These are phyloP conservation scores for Cladorrhinum sp. DNA, from an alignment of 2,329 filamentous ascomycete species.

Conservation along the genomic window DNA sequence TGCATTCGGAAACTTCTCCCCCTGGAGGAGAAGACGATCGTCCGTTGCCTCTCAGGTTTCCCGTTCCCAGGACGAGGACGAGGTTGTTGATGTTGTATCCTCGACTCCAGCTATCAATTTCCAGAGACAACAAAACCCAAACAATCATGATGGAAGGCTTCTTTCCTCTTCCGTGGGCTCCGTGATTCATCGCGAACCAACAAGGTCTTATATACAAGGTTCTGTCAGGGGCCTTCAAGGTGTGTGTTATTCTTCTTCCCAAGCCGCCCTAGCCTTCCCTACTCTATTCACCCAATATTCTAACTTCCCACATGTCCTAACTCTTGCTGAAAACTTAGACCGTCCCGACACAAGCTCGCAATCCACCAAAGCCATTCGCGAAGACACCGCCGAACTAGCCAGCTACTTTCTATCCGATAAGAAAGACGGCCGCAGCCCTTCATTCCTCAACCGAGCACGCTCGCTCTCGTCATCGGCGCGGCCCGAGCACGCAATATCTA, in stretches of 20 bases:
- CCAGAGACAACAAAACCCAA: conserved; percentile 17
- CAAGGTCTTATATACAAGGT: conserved; percentile 68
- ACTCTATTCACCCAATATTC: background rate
- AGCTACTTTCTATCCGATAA: conserved; percentile 73
- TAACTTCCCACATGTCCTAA: conserved; percentile 5
- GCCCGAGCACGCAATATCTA: conserved; percentile 26
- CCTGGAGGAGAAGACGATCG: conserved; percentile 20
- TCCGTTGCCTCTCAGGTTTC: conserved; percentile 27
- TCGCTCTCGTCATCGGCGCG: conserved; percentile 32
- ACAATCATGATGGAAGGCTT: conserved; percentile 29
- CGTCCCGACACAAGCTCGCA: background rate
- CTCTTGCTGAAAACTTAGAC: background rate
- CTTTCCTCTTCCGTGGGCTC: conserved; percentile 43
- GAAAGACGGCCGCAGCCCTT: conserved; percentile 42
- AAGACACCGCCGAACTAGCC: conserved; percentile 84
- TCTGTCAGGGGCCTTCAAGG: conserved; percentile 58
- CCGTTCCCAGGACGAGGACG: conserved; percentile 29
- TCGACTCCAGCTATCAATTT: conserved; percentile 18
- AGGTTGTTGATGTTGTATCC: conserved; percentile 12
- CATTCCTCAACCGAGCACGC: conserved; percentile 43
- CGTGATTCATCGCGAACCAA: conserved; percentile 57
- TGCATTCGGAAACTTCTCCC: conserved; percentile 21
- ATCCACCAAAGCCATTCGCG: conserved; percentile 74
- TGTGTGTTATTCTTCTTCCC: conserved; percentile 30
- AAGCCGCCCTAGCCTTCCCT: background rate